Evolutionary conservation across 2,329 filamentous ascomycete species (phyloP).

Genomic region (Ophiosphaerella herpotricha): DNA sequence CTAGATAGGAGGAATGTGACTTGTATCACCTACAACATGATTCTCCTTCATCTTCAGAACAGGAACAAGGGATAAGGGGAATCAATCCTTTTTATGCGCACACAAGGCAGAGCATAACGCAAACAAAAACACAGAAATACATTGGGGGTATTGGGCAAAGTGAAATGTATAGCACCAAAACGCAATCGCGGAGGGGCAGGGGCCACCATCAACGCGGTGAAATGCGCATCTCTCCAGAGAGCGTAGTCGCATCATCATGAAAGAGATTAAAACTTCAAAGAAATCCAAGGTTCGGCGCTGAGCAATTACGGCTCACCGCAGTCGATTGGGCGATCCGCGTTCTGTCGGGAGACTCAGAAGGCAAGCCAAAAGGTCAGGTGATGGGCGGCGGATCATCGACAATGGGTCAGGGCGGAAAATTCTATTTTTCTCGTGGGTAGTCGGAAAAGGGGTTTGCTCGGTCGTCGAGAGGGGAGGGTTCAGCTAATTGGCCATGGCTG

Average conservation of each 20-base stretch:
- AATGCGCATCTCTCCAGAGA: constrained; percentile 38
- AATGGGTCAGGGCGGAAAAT: constrained; percentile 11
- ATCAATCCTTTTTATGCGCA: constrained; percentile 37
- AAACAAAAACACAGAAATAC: constrained; percentile 40
- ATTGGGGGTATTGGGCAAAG: constrained; percentile 25
- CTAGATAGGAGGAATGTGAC: constrained; percentile 8
- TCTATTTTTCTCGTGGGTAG: constrained; percentile 23
- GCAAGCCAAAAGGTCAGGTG: constrained; percentile 54
- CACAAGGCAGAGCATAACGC: constrained; percentile 46
- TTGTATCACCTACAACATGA: constrained; percentile 3
- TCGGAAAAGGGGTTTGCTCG: constrained; percentile 42
- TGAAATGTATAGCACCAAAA: constrained; percentile 35
- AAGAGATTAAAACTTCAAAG: constrained; percentile 41
- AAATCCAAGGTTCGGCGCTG: constrained; percentile 44
- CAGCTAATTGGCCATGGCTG: constrained; percentile 51
- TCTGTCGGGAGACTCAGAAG: constrained; percentile 48
- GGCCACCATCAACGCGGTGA: constrained; percentile 45
- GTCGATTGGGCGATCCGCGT: constrained; percentile 27
- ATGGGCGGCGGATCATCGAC: constrained; percentile 38
- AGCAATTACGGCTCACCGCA: constrained; percentile 50
- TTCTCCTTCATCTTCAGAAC: constrained; percentile 14
- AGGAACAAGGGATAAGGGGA: constrained; percentile 37
- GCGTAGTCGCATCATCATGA: constrained; percentile 40
- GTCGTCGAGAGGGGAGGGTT: constrained; percentile 49
- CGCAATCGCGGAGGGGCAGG: constrained; percentile 36